Evolutionary conservation across 257 asterid species (phyloP).

Genomic region (Petunia axillaris): DNA sequence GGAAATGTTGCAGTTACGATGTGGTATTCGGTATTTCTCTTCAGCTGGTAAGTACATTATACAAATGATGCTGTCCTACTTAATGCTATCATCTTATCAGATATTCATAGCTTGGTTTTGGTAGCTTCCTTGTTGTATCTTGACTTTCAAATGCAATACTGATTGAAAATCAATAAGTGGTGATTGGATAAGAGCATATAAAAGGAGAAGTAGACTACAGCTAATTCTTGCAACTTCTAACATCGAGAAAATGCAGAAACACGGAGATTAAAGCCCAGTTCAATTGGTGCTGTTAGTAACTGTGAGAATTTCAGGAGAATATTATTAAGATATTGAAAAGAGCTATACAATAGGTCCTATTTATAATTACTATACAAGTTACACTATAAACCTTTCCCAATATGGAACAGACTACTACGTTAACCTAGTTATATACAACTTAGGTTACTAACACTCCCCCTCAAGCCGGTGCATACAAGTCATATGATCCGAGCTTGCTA

Average conservation of each 20-base stretch:
- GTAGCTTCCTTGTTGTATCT: neutral
- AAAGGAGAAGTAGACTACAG: neutral
- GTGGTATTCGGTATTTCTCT: slow-evolving; percentile 65
- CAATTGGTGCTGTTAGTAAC: neutral
- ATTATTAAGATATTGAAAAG: no score
- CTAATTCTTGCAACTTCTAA: neutral
- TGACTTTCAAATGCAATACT: neutral
- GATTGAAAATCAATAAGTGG: slow-evolving; percentile 1
- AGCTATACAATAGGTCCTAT: no score
- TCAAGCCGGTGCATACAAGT: no score
- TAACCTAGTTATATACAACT: no score
- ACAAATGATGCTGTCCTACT: slow-evolving; percentile 24
- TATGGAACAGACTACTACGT: no score
- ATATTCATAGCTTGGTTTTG: neutral
- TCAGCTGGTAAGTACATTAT: slow-evolving; percentile 63
- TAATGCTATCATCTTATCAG: slow-evolving; percentile 20
- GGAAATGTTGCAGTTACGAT: slow-evolving; percentile 59
- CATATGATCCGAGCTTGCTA: no score
- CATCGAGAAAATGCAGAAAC: slow-evolving; percentile 2
- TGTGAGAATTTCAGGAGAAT: no score
- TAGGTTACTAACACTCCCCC: no score
- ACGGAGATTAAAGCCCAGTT: neutral
- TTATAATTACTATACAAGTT: no score
- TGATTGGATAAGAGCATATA: neutral
- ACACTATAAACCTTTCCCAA: no score